A percentile compares a stretch with the other conserved stretches of the same genome.
phyloP scores from a whole-genome alignment of 2,329 filamentous ascomycete species.

The Magnaporthiopsis poae region DNA sequence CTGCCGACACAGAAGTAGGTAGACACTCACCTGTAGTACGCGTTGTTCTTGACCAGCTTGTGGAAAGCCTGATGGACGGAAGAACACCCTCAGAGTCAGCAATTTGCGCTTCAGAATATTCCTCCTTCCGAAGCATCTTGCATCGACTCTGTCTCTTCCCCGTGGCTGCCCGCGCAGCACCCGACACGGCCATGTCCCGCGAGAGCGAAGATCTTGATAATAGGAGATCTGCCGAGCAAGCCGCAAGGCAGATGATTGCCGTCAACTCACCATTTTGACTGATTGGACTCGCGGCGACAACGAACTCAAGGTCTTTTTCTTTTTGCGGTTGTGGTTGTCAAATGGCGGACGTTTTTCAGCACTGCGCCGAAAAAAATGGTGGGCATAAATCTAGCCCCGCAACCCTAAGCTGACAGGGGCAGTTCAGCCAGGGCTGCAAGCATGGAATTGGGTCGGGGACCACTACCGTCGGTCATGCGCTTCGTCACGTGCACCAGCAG shows the following conservation, averaged over 20 bases:
- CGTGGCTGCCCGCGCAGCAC: neutral
- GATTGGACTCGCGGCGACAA: constrained; percentile 34
- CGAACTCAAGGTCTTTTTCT: constrained; percentile 7
- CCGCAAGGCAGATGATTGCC: constrained; percentile 7
- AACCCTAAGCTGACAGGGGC: constrained; percentile 20
- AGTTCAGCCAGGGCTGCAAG: constrained; percentile 7
- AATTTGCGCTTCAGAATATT: constrained; percentile 94
- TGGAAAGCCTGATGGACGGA: constrained; percentile 60
- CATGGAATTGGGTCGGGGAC: constrained; percentile 24
- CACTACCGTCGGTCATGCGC: neutral
- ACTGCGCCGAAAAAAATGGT: constrained; percentile 19
- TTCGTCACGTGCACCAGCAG: neutral
- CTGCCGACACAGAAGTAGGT: neutral
- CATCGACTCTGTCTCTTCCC: constrained; percentile 57
- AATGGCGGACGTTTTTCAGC: constrained; percentile 11
- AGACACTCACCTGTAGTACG: constrained; percentile 88
- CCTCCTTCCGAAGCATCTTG: constrained; percentile 94
- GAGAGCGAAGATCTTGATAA: neutral
- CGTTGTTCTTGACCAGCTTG: constrained; percentile 94
- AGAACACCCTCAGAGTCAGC: constrained; percentile 75
- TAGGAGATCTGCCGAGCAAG: neutral
- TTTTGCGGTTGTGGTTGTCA: constrained; percentile 23
- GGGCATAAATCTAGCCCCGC: constrained; percentile 27
- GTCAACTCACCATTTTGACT: constrained; percentile 62
- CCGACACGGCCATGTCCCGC: too few species aligned